Evolutionary conservation across 164 flowering plant species (phyloP).

Genomic region (Vitis vinifera): ASM3070453v1 NC_081814.1:8197001-8197500

Average conservation of each 20-base stretch:
- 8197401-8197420: slow-evolving; percentile 19
- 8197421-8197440: slow-evolving; percentile 4
- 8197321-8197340: too few species aligned
- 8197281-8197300: too few species aligned
- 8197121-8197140: slow-evolving; percentile 35
- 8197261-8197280: too few species aligned
- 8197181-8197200: background rate
- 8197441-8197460: slow-evolving; percentile 25
- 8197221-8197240: background rate
- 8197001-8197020: too few species aligned
- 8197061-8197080: too few species aligned
- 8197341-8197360: too few species aligned
- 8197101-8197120: slow-evolving; percentile 31
- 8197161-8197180: slow-evolving; percentile 29
- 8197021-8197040: too few species aligned
- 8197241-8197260: too few species aligned
- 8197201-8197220: background rate
- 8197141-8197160: slow-evolving; percentile 29
- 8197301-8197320: too few species aligned
- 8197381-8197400: slow-evolving; percentile 14
- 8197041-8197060: too few species aligned
- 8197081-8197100: background rate
- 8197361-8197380: too few species aligned
- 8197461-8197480: slow-evolving; percentile 22
- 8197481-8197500: slow-evolving; percentile 24